Base-by-base conservation (phyloP, 2,329 filamentous ascomycete genomes). In the Fusarium setosum region DNA sequence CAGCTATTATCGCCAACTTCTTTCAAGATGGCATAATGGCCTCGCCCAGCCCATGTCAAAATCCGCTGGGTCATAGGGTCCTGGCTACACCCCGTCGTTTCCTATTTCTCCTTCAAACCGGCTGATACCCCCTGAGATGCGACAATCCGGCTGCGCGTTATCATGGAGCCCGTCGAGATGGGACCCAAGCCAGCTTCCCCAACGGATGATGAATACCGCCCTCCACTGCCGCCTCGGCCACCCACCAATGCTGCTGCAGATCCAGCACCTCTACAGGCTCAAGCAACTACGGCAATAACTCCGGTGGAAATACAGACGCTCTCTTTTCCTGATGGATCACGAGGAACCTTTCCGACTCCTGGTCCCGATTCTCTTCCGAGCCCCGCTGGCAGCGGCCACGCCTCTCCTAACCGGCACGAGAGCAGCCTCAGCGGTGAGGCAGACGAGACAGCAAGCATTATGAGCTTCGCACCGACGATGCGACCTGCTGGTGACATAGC, bases 261-360 rank as follows among this genome's bases (percentile, higher is more conserved):
- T 61, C 10, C 79, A 42, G 68, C 77, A 77, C 64, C 78, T 76
- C 73, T 82, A 54, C 83, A 81, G 65, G 89, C 91, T 2, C 89
- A 88, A 59, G 88, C 95, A 45, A 97, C 94, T 4, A 97, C 94
- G 1, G 94, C 94, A 10, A 74, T 98, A 13, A 95, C 93, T 1
- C 86, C 93, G 15, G 85, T 94, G 63, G 94, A 95, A 68, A 90
- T 94, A 55, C 91, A 93, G 69, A 92, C 91, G 0, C 84, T 94
- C 48, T 89, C 89, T 2, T 90, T 92, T 64, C 88, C 88, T 11
- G 92, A 93, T 74, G 88, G 87, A 59, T 87, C 87, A 18, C 84
- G 88, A 59, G 89, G 91, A 34, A 90, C 86, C 2, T 90, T 91
- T 71, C 78, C 84, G 47, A 81, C 76, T 20, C 75, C 75, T 15